Base-by-base conservation (phyloP, 805 yeast genomes). In the Yarrowia sp. region DNA sequence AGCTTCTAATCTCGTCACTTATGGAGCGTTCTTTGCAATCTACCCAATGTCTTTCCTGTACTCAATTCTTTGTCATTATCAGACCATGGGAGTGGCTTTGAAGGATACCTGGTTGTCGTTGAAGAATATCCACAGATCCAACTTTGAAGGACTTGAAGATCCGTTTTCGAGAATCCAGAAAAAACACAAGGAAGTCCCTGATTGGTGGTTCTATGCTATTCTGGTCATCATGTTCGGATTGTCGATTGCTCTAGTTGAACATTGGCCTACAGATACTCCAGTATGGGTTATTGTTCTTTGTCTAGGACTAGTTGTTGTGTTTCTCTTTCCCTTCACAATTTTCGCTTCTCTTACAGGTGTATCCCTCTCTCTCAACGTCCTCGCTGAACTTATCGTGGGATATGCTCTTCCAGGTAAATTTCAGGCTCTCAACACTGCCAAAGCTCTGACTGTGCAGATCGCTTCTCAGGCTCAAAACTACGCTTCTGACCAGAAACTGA, bases 171-270 rank as follows among this genome's bases (percentile, higher is more conserved):
- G 65, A 36, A 77, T 84, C 70, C 84, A 83, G 84, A 71, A 69
- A 45, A 76, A 74, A 64, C 87, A 87, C 73, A 80, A 80, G 39
- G 91, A 87, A 67, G 90, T 86, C 17, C 95, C 96, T 1, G 88
- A 85, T 68, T 85, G 86, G 86, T 86, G 91, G 90, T 87, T 82
- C 42, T 65, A 83, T 13, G 68, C 76, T 13, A 77, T 86, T 31
- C 76, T 85, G 7, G 68, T 78, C 1, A 74, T 81, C 43, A 73
- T 80, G 74, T 79, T 72, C 28, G 75, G 76, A 0, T 75, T 84
- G 6, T 15, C 48, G 4, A 13, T 44, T 15, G 48, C 31, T 11
- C 6, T 28, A n/a, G 71, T 81, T 45, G 71, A 77, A 48, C 74
- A 73, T 4, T 80, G 81, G 77, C 75, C 73, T 22, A 76, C 77